A percentile compares a stretch with the other conserved stretches of the same genome.
These are phyloP conservation scores for Taphrina communis DNA, from an alignment of 1,139 yeast genomes.

Conservation along the genomic window DNA sequence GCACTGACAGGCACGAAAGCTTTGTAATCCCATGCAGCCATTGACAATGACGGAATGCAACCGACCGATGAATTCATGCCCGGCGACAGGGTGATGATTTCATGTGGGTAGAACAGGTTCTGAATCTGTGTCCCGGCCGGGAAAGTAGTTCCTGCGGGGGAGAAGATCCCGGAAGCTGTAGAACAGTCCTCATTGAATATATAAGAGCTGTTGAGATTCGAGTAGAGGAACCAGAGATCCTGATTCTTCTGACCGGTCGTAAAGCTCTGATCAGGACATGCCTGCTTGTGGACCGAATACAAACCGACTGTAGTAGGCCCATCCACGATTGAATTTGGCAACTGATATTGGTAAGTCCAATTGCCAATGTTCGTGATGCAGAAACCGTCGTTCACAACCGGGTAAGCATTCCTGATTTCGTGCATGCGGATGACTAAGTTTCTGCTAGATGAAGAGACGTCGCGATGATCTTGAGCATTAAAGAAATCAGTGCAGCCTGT, in stretches of 20 bases:
- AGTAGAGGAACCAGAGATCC: constrained; percentile 40
- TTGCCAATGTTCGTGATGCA: constrained; percentile 30
- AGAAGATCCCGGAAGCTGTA: constrained; percentile 25
- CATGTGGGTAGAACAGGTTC: constrained; percentile 41
- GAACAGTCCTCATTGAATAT: constrained; percentile 25
- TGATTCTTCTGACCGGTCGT: constrained; percentile 35
- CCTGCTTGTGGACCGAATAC: constrained; percentile 24
- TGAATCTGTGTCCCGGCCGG: constrained; percentile 24
- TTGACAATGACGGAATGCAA: constrained; percentile 30
- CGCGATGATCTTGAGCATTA: constrained; percentile 42
- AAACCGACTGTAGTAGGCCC: constrained; percentile 29
- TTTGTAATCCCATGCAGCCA: constrained; percentile 41
- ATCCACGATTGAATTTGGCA: constrained; percentile 15
- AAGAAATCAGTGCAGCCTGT: constrained; percentile 40
- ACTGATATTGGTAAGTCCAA: constrained; percentile 37
- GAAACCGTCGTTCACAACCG: constrained; percentile 40
- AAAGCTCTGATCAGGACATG: constrained; percentile 29
- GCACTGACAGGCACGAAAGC: constrained; percentile 38
- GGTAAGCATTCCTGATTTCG: constrained; percentile 35
- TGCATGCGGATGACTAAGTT: constrained; percentile 28
- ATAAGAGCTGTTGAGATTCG: constrained; percentile 31
- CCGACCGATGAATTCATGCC: constrained; percentile 37
- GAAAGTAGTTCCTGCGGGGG: constrained; percentile 34
- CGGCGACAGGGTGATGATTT: constrained; percentile 23
- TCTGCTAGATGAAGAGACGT: constrained; percentile 30